phyloP scores from a whole-genome alignment of 176 grass and related monocot genomes.

The Chrysopogon serrulatus region DNA sequence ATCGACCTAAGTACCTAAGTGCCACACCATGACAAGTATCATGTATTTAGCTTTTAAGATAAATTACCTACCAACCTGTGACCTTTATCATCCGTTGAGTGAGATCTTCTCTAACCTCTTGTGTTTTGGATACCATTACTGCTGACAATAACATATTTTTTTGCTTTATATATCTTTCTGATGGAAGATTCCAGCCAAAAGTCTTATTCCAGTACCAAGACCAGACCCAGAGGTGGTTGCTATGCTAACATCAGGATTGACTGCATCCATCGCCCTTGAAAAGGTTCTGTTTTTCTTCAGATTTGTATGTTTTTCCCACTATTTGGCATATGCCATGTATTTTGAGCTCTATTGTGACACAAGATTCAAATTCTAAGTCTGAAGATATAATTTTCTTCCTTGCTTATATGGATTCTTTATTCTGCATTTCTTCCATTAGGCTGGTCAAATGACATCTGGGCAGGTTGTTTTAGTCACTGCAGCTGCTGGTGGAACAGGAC shows the following conservation, averaged over 20 bases:
- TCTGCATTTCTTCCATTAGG: slow-evolving; percentile 33
- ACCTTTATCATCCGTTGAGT: neutral
- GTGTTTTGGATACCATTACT: neutral
- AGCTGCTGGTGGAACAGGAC: slow-evolving; percentile 96
- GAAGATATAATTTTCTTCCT: slow-evolving; percentile 18
- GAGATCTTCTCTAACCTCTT: slow-evolving; percentile 9
- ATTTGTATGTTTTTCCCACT: neutral
- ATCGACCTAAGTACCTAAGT: neutral
- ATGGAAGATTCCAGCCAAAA: slow-evolving; percentile 69
- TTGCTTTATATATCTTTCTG: slow-evolving; percentile 23
- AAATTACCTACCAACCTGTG: neutral
- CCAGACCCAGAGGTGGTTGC: slow-evolving; percentile 92
- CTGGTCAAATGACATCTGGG: slow-evolving; percentile 77
- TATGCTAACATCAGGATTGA: slow-evolving; percentile 94
- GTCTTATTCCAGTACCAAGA: slow-evolving; percentile 85
- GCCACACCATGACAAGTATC: neutral
- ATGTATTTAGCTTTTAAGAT: neutral
- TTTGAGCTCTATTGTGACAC: neutral
- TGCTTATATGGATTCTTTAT: slow-evolving; percentile 12
- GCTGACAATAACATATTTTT: slow-evolving; percentile 1
- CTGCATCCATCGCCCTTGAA: slow-evolving; percentile 94
- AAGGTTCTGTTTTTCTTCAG: slow-evolving; percentile 43
- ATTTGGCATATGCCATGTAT: neutral
- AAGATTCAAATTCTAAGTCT: neutral
- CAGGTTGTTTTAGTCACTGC: slow-evolving; percentile 82